Conservation (phyloP, 257 asterid species). For the Solanum medicagineum region DNA sequence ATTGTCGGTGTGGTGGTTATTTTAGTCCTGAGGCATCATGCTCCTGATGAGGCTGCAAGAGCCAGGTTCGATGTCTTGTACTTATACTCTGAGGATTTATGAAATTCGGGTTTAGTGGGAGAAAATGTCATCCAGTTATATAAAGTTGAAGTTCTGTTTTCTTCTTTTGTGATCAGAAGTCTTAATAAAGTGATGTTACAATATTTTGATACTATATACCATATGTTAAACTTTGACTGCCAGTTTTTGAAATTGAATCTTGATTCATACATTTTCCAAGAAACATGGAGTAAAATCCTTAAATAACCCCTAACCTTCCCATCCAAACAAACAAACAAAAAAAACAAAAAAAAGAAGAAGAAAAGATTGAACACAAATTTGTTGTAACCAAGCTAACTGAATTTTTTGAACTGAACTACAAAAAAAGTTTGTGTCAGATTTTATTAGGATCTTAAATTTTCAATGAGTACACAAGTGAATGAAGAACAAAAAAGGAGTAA, state of each 20-base stretch:
- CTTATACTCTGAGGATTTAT: not conserved
- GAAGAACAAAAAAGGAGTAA: not conserved
- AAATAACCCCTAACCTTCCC: not conserved
- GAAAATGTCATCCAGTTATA: not conserved
- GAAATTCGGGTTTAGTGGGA: not conserved
- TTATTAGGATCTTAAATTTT: not conserved
- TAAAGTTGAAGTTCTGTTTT: not conserved
- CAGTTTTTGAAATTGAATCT: not conserved
- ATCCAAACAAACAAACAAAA: not conserved
- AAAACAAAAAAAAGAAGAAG: too few relatives aligned
- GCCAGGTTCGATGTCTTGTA: slow-evolving; percentile 53
- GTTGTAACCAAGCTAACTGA: not conserved
- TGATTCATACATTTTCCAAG: not conserved
- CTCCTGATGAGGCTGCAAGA: slow-evolving; percentile 99
- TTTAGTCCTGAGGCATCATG: slow-evolving; percentile 85
- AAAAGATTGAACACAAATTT: not conserved
- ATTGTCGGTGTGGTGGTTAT: slow-evolving; percentile 50
- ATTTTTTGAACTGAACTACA: not conserved
- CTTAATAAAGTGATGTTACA: not conserved
- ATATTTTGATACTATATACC: not conserved
- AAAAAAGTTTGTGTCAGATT: not conserved
- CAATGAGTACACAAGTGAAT: not conserved
- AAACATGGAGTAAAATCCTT: not conserved
- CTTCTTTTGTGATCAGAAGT: not conserved
- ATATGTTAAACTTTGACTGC: not conserved